Evolutionary conservation across 768 basidiomycete species (phyloP), one percentile per base, ranked within the genome.

Genomic region (Tylopilus sp.): DNA sequence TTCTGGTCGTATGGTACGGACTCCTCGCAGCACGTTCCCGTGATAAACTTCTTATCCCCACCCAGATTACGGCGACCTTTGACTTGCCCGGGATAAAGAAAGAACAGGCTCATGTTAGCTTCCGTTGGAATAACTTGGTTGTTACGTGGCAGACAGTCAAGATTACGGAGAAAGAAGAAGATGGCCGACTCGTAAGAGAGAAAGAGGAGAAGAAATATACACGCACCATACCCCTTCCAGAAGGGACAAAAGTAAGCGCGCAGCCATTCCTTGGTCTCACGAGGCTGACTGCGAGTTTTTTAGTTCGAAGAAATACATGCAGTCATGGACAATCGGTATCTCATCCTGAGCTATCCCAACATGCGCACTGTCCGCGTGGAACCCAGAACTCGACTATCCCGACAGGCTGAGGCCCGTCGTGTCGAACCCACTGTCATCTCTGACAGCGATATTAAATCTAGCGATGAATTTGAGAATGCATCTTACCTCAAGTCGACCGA

Each of bases 231-330:
- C 86, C 87, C 11, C 69, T 90, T 16, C 85, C 88, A 13, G 85
- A 88, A 53, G 87, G 85, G 41, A 87, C 88, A 21, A 82, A 77
- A 66, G 86, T 85, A 59, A 67, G 80, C 63, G 12, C 33, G 11
- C 30, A 48, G n/a, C n/a, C n/a, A n/a, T n/a, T n/a, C 41, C 28
- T 41, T 29, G 26, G 2, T 45, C 36, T 28, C 45, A 14, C 25
- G 57, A 12, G 21, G 6, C 25, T 50, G 28, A 51, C 38, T 21
- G 28, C 3, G 25, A 38, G 11, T 53, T 22, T 16, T 29, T 34
- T 55, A 89, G 87, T 89, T 88, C 54, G 85, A 87, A 61, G 87
- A 90, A 63, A 78, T 90, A 52, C 80, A 77, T 44, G 86, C 85
- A 7, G 76, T 81, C 29, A 84, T 85, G 78, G 81, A 83, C 52